A percentile compares a stretch with the other conserved stretches of the same genome.
These are phyloP conservation scores for Eragrostis nindensis DNA, from an alignment of 176 grass and related monocot genomes.

Conservation along the genomic window DNA sequence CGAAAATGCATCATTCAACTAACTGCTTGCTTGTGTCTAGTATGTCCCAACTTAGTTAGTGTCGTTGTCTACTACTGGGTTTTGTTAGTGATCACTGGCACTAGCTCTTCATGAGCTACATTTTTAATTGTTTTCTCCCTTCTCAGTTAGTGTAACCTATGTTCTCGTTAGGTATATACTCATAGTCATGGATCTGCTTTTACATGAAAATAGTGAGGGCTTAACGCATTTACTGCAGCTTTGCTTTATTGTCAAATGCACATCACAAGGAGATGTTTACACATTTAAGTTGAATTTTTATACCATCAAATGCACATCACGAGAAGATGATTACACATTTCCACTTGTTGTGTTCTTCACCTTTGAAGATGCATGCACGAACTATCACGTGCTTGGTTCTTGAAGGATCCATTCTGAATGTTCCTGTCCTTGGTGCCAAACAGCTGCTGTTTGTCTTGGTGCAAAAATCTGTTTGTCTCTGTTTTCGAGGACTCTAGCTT, in stretches of 20 bases:
- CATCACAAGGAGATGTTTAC: not conserved
- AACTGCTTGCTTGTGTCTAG: not conserved
- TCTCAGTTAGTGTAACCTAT: not conserved
- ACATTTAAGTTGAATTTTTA: slow-evolving; percentile 18
- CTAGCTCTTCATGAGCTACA: not conserved
- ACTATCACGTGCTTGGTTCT: not conserved
- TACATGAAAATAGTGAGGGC: slow-evolving; percentile 1
- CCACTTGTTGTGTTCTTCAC: not conserved
- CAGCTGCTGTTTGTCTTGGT: not conserved
- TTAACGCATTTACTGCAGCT: not conserved
- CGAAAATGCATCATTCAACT: not conserved
- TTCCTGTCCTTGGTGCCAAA: slow-evolving; percentile 18
- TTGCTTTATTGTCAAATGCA: slow-evolving; percentile 12
- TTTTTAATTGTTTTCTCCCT: not conserved
- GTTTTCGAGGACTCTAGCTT: not conserved
- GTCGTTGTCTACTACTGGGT: not conserved
- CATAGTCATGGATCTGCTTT: slow-evolving; percentile 13
- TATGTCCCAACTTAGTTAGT: not conserved
- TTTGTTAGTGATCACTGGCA: slow-evolving; percentile 1
- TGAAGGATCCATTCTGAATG: slow-evolving; percentile 38
- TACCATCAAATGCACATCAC: not conserved
- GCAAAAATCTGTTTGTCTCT: not conserved
- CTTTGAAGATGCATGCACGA: slow-evolving; percentile 1
- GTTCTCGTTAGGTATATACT: not conserved
- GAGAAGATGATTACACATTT: not conserved